phyloP scores from a whole-genome alignment of 768 basidiomycete species.

The Dentipellis fragilis region DNA sequence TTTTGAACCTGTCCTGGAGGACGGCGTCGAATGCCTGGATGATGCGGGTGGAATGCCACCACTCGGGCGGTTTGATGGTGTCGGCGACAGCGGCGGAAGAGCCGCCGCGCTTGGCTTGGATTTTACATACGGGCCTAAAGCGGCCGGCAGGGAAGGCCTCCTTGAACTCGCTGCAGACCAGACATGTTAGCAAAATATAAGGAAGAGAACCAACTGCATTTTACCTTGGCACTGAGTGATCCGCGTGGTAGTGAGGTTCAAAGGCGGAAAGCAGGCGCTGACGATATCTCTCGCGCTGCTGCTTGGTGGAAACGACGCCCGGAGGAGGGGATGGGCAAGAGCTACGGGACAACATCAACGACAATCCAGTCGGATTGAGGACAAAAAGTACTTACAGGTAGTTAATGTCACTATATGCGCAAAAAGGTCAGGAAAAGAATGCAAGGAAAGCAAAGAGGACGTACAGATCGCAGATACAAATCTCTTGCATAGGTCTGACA shows the following conservation, averaged over 20 bases:
- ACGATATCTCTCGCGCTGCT: slow-evolving; percentile 73
- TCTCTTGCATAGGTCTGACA: slow-evolving; percentile 64
- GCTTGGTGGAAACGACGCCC: slow-evolving; percentile 64
- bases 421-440: background rate
- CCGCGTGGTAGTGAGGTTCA: slow-evolving; percentile 82
- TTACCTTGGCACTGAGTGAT: slow-evolving; percentile 70
- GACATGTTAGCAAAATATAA: background rate
- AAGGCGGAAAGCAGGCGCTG: slow-evolving; percentile 69
- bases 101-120: slow-evolving; percentile 74
- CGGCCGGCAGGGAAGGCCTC: slow-evolving; percentile 90
- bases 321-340: slow-evolving; percentile 69
- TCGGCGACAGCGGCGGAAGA: slow-evolving; percentile 80
- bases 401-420: slow-evolving; percentile 55
- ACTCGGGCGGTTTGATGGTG: slow-evolving; percentile 80
- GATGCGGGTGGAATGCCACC: slow-evolving; percentile 91
- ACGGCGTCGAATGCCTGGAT: slow-evolving; percentile 87
- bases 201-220: background rate
- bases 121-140: slow-evolving; percentile 86
- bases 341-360: too few species aligned
- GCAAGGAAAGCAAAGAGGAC: slow-evolving; percentile 18
- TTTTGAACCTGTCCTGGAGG: slow-evolving; percentile 85
- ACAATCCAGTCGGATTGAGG: slow-evolving; percentile 28
- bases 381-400: slow-evolving; percentile 44
- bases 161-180: slow-evolving; percentile 67
- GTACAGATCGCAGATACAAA: slow-evolving; percentile 82